Base-by-base conservation (phyloP, 495 filamentous ascomycete species). In the Penicillium canescens region DNA sequence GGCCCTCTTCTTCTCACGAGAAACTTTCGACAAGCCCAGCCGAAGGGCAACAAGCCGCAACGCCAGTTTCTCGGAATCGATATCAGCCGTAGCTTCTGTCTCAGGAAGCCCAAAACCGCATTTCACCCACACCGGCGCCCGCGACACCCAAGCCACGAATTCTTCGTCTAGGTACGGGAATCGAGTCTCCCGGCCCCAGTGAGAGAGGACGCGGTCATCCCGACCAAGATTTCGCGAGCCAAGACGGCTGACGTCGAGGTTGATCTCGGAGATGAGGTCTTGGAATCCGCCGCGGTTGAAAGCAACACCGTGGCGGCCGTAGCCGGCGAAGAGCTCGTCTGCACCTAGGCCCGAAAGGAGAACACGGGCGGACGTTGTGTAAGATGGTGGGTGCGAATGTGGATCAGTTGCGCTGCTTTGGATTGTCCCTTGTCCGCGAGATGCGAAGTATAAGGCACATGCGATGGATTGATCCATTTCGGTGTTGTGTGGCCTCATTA, bases 381-480 rank as follows among this genome's bases (percentile, higher is more conserved):
- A 92, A 3, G 65, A 54, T 10, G 31, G 46, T 11, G 61, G 49
- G 44, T 43, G 40, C 56, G 33, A 11, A 10, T 24, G 41, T 8
- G 31, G 13, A 9, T 37, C 33, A 7, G 40, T 8, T 11, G 52
- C 16, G 9, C 31, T 38, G 31, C 49, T 46, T 28, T 42, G 42
- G 14, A 54, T 49, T 39, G 53, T 57, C 0, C 93, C 94, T 49
- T 74, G 75, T 7, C 91, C 93, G 11, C 92, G 84, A 6, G 93
- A 85, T 4, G 94, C 91, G 66, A 98, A 98, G 72, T 96, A 98
- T 41, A 98, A 79, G 0, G 94, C 94, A 46, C 82, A 84, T 2
- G 88, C 88, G 59, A 99, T 98, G n/a, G 95, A 98, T 3, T 97
- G 79, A 62, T 99, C 94, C 94, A 99, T 99, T 68, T 97, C 95